A percentile compares a stretch with the other conserved stretches of the same genome.
Conservation (phyloP, 805 yeast genomes). For the Cyberlindnera meyerae region DNA sequence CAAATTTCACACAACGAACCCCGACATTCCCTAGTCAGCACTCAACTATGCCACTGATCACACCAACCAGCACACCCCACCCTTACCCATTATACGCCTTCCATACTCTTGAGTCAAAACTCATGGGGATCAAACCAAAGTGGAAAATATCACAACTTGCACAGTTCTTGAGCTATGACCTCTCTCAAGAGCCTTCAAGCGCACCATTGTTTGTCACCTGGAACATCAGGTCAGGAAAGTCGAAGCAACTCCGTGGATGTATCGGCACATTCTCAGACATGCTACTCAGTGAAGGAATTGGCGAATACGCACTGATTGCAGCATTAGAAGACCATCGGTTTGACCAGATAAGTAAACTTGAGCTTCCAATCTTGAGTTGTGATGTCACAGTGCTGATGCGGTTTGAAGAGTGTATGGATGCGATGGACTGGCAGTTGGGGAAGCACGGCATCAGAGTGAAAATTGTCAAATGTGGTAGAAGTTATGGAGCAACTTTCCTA, state of each 20-base stretch:
- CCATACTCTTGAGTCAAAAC: conserved; percentile 3
- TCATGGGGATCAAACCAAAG: background rate
- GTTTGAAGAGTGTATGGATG: conserved; percentile 47
- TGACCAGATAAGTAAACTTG: conserved; percentile 51
- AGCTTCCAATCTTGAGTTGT: conserved; percentile 44
- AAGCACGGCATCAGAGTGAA: conserved; percentile 69
- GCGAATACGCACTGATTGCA: conserved; percentile 22
- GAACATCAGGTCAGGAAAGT: conserved; percentile 41
- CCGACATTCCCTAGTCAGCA: no score
- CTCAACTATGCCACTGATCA: no score
- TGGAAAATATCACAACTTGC: background rate
- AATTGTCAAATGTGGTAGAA: conserved; percentile 37
- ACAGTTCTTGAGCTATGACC: background rate
- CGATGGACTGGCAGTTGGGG: conserved; percentile 78
- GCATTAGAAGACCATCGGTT: conserved; percentile 82
- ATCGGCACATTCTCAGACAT: conserved; percentile 72
- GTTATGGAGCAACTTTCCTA: conserved; percentile 71
- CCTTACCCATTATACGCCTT: conserved; percentile 9
- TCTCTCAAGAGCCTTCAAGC: no score
- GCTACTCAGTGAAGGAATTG: conserved; percentile 5
- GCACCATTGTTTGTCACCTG: conserved; percentile 85
- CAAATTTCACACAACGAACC: no score
- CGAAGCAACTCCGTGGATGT: conserved; percentile 68
- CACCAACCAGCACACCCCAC: background rate
- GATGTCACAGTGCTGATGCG: conserved; percentile 61